Evolutionary conservation across 441 rosid genomes (phyloP).

Genomic region (Gossypium davidsonii): DNA sequence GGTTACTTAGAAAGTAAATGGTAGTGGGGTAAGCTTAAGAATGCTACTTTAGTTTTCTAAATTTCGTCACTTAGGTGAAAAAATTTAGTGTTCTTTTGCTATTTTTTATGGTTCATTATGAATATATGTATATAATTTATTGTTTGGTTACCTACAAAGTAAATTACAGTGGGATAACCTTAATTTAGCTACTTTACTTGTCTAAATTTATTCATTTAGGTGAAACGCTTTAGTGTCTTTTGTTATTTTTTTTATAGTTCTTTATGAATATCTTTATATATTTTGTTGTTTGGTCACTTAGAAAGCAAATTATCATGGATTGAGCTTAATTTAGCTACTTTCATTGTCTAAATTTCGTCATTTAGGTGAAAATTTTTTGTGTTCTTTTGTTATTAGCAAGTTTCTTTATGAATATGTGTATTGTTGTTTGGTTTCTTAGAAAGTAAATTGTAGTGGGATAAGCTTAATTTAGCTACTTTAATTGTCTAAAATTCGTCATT

Average conservation of each 20-base stretch:
- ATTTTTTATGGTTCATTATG: too few species aligned
- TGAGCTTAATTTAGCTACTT: background rate
- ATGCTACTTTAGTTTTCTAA: background rate
- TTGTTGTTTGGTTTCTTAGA: background rate
- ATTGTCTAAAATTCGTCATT: background rate
- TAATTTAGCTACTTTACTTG: background rate
- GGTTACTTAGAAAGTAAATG: too few species aligned
- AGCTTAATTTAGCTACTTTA: background rate
- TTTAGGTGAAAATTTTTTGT: background rate
- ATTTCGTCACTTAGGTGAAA: background rate
- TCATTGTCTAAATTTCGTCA: background rate
- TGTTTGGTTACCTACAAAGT: conserved; percentile 2
- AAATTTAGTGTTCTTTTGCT: background rate
- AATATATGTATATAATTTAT: too few species aligned
- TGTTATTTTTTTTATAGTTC: too few species aligned
- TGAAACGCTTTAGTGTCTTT: background rate
- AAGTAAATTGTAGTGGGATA: background rate
- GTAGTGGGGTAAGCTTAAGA: too few species aligned
- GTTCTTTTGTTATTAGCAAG: background rate
- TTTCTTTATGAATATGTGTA: too few species aligned
- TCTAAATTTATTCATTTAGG: background rate
- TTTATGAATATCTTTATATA: background rate
- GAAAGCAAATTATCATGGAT: background rate
- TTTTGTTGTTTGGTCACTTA: background rate
- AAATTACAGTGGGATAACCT: background rate